A percentile compares a stretch with the other conserved stretches of the same genome.
These are phyloP conservation scores for Suillus fuscotomentosus DNA, from an alignment of 768 basidiomycete species.

Conservation along the genomic window DNA sequence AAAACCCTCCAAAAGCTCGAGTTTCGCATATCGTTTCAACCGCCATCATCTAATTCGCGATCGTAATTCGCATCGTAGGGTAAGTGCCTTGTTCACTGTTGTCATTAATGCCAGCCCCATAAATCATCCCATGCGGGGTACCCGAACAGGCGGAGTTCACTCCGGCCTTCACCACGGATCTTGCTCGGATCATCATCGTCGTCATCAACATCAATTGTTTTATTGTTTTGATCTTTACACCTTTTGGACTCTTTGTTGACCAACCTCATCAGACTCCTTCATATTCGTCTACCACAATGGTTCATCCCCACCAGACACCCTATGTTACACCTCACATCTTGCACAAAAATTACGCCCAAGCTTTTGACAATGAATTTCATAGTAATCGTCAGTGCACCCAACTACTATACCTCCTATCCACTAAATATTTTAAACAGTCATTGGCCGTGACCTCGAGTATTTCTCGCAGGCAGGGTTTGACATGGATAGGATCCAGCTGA, in stretches of 20 bases:
- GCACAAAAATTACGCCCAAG: conserved; percentile 82
- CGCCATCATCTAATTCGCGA: conserved; percentile 5
- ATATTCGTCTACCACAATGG: conserved; percentile 44
- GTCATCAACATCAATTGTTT: not conserved
- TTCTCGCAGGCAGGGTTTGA: conserved; percentile 99
- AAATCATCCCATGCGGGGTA: conserved; percentile 1
- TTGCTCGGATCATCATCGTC: conserved; percentile 1
- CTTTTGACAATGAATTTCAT: conserved; percentile 60
- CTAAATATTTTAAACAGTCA: conserved; percentile 49
- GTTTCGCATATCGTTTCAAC: conserved; percentile 1
- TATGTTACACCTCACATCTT: conserved; percentile 89
- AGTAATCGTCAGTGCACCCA: conserved; percentile 50
- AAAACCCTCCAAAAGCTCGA: conserved; percentile 15
- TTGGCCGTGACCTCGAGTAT: conserved; percentile 91
- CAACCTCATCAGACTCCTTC: not conserved
- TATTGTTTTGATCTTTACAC: conserved; percentile 19
- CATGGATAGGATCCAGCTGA: conserved; percentile 95
- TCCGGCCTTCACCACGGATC: conserved; percentile 4
- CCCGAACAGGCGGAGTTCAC: not conserved
- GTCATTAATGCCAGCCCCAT: not conserved
- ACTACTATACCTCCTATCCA: conserved; percentile 5
- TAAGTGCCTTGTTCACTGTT: conserved; percentile 12
- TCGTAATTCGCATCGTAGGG: conserved; percentile 13
- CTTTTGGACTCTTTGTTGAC: conserved; percentile 10
- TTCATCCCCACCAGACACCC: conserved; percentile 70